These are phyloP conservation scores for Sarocladiaceae sp. DNA, from an alignment of 2,329 filamentous ascomycete genomes.

Conservation along the genomic window DNA sequence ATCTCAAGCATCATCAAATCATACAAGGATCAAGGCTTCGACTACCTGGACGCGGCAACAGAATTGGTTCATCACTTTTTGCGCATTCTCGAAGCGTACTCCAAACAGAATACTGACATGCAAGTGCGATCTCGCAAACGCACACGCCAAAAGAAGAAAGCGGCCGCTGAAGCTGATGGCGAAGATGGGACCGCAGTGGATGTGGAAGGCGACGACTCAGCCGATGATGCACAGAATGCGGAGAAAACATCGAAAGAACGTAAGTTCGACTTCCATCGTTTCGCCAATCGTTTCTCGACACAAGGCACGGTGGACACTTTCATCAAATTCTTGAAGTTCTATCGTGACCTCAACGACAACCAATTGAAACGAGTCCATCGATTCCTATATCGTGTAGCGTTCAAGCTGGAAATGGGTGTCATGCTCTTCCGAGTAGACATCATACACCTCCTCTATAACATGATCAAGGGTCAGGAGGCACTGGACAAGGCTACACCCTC, in stretches of 20 bases:
- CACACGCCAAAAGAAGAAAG: constrained; percentile 69
- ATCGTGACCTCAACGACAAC: constrained; percentile 69
- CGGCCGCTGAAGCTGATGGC: constrained; percentile 29
- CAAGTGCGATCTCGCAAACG: constrained; percentile 81
- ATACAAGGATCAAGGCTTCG: constrained; percentile 93
- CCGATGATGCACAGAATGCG: constrained; percentile 67
- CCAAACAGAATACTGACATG: constrained; percentile 91
- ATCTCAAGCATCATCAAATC: constrained; percentile 73
- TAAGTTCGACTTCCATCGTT: constrained; percentile 89
- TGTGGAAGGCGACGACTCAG: constrained; percentile 63
- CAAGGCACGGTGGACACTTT: constrained; percentile 90
- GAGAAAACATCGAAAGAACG: constrained; percentile 73
- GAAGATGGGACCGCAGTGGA: constrained; percentile 40
- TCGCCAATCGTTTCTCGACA: constrained; percentile 73
- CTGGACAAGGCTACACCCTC: constrained; percentile 57
- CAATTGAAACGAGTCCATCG: constrained; percentile 91
- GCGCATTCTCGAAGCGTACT: constrained; percentile 86
- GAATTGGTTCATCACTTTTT: constrained; percentile 90
- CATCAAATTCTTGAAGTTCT: constrained; percentile 72
- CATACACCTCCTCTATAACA: constrained; percentile 78
- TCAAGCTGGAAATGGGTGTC: constrained; percentile 89
- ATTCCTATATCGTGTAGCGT: constrained; percentile 89
- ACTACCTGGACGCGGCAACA: constrained; percentile 87
- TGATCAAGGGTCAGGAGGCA: constrained; percentile 84
- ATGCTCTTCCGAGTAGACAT: constrained; percentile 91